Evolutionary conservation across 2,329 filamentous ascomycete species (phyloP).

Genomic region (Paecilomyces dactylethromorphus): DNA sequence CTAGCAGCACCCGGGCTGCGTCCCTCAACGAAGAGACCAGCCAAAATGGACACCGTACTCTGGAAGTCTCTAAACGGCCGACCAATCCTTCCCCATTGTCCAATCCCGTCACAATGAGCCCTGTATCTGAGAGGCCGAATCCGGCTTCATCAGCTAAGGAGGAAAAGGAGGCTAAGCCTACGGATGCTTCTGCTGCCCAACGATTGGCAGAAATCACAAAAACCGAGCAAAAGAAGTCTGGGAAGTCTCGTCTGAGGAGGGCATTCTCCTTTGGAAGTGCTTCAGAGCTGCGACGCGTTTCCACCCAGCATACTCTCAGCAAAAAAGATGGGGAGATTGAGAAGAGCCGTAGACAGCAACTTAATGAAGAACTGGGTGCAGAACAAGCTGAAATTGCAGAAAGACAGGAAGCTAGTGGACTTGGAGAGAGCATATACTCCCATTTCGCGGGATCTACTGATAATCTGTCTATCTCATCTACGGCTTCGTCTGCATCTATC

Average conservation of each 20-base stretch:
- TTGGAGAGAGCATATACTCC: conserved; percentile 90
- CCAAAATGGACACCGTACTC: conserved; percentile 41
- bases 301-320: conserved; percentile 53
- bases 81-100: conserved; percentile 68
- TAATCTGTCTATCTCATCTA: conserved; percentile 59
- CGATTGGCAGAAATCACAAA: conserved; percentile 83
- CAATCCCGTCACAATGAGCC: conserved; percentile 59
- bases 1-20: neutral
- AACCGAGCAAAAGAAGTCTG: conserved; percentile 69
- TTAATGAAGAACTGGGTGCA: conserved; percentile 66
- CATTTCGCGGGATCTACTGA: conserved; percentile 83
- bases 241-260: conserved; percentile 77
- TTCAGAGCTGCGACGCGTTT: conserved; percentile 75
- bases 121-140: conserved; percentile 40
- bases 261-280: conserved; percentile 97
- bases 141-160: conserved; percentile 30
- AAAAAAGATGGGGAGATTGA: conserved; percentile 40
- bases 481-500: conserved; percentile 43
- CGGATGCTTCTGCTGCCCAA: conserved; percentile 66
- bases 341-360: conserved; percentile 60
- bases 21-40: neutral
- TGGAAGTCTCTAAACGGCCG: conserved; percentile 60
- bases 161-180: conserved; percentile 24
- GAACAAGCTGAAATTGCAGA: conserved; percentile 89
- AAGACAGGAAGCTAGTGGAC: conserved; percentile 83